phyloP scores from a whole-genome alignment of 805 yeast genomes.

The Cyberlindnera japonica region DNA sequence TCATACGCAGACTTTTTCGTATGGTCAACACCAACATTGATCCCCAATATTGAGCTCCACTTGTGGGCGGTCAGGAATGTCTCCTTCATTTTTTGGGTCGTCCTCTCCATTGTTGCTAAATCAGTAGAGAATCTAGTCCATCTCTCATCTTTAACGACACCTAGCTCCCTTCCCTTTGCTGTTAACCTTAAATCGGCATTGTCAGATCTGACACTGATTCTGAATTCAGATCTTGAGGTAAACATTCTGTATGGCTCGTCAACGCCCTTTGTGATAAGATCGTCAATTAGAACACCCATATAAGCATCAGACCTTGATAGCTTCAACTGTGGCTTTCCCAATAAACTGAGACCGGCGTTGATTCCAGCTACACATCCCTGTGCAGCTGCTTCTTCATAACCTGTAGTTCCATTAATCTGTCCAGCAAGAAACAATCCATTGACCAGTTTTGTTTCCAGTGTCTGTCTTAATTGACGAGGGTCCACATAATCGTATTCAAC shows the following conservation, averaged over 20 bases:
- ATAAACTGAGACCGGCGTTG: slow-evolving; percentile 72
- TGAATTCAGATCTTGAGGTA: slow-evolving; percentile 91
- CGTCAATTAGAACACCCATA: slow-evolving; percentile 90
- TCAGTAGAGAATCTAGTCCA: slow-evolving; percentile 48
- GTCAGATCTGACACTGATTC: slow-evolving; percentile 87
- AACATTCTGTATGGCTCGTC: slow-evolving; percentile 98
- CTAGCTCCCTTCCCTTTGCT: slow-evolving; percentile 56
- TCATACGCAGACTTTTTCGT: slow-evolving; percentile 65
- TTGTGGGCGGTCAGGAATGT: slow-evolving; percentile 48
- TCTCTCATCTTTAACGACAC: slow-evolving; percentile 62
- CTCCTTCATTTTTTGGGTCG: slow-evolving; percentile 42
- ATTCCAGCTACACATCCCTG: slow-evolving; percentile 96
- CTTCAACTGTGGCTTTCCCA: slow-evolving; percentile 41
- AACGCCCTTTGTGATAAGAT: slow-evolving; percentile 90
- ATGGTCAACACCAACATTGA: slow-evolving; percentile 51
- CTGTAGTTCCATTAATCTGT: slow-evolving; percentile 97
- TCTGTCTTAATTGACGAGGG: slow-evolving; percentile 76
- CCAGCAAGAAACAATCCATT: slow-evolving; percentile 87
- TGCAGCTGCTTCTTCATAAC: slow-evolving; percentile 98
- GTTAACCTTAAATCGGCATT: slow-evolving; percentile 91
- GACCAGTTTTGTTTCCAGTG: slow-evolving; percentile 78
- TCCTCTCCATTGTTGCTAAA: slow-evolving; percentile 38
- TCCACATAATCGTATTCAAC: slow-evolving; percentile 97
- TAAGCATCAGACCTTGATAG: slow-evolving; percentile 81
- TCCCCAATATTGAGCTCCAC: slow-evolving; percentile 56